Evolutionary conservation across 768 basidiomycete genomes (phyloP), one percentile per base, ranked within the genome.

Genomic region (Postia placenta): DNA sequence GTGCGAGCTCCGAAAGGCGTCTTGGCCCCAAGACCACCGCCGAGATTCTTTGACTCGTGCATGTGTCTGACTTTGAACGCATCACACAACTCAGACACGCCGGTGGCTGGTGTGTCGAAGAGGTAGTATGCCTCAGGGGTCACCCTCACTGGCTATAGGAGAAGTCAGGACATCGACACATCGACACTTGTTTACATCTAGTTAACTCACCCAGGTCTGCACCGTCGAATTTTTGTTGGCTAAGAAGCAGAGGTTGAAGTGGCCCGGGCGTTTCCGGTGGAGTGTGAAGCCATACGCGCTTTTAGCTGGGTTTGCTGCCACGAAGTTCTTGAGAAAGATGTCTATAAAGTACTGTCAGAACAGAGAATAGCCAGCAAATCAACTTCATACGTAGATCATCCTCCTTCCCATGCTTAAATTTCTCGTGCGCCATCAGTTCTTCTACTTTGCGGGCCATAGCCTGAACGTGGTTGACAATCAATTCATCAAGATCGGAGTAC

Each of bases 381-480:
- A 42, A 27, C 5, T n/a, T 74, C 94, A 64, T 56, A 97, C 95
- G 88, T 41, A 99, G 77, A 56, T 94, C 88, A 48, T 92, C 88
- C 67, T 94, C 89, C 9, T 83, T 74, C 17, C 86, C 87, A 27
- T 80, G 80, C 65, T 92, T 92, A 75, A 87, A 98, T 65, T 96
- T 96, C 60, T 98, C 96, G 60, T 93, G 89, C 20, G 84, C 80
- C 84, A 92, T 92, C 48, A 98, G 69, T 62, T 98, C 93, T 65
- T 97, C 94, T 1, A 97, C 86, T 56, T 90, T 85, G 35, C 91
- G 82, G 38, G 89, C 85, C 75, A 94, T 94, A 7, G 92, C 86
- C 72, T 92, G 90, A 36, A 98, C 83, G 65, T 99, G 93, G 60
- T 93, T 93, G 64, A 97, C 92, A 56, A 98, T 92, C 56, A 99